Base-by-base conservation (phyloP, 2,329 filamentous ascomycete genomes). In the Leptographium radiaticola region DNA sequence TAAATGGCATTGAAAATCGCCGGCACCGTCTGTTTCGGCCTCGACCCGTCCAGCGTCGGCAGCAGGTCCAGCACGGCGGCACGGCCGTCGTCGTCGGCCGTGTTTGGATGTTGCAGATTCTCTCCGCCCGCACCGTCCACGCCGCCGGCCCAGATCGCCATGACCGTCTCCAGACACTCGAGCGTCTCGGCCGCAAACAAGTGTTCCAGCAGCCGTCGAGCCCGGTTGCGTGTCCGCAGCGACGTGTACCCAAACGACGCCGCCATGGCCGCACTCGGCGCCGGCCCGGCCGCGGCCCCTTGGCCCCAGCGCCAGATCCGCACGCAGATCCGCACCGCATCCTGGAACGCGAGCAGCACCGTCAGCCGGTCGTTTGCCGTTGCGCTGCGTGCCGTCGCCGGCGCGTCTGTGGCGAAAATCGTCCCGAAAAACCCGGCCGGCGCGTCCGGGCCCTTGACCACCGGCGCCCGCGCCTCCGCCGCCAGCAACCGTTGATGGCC, bases 1-100 rank as follows among this genome's bases (percentile, higher is more conserved):
- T 96, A 97, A 15, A 98, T 87, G 3, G 91, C 87, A 68, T 97
- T 95, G 71, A 98, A 95, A 6, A 97, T 83, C 0, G 91, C 89
- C 0, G 93, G 91, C 47, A 97, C 87, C 0, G 89, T 89, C 65
- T 95, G 87, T 65, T 90, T 89, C 1, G 93, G 93, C 52, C 89
- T 80, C 4, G 89, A 94, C 2, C 89, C 89, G 63, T 96, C 91
- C 42, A 98, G 76, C 5, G 93, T 90, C 58, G 95, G 89, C 20
- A 98, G 76, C 36, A 98, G 75, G 61, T 87, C 88, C 65, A 97
- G 86, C 13, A 95, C 83, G 51, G 87, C 80, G 2, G 75, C 11
- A 34, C n/a, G 44, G 44, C 30, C 34, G 12, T 16, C 34, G 10
- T 9, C n/a, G 33, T 6, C 71, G 13, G 38, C 18, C 20, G n/a